Conservation (phyloP, 169 alveolate genomes). For the Theileria equi region DNA sequence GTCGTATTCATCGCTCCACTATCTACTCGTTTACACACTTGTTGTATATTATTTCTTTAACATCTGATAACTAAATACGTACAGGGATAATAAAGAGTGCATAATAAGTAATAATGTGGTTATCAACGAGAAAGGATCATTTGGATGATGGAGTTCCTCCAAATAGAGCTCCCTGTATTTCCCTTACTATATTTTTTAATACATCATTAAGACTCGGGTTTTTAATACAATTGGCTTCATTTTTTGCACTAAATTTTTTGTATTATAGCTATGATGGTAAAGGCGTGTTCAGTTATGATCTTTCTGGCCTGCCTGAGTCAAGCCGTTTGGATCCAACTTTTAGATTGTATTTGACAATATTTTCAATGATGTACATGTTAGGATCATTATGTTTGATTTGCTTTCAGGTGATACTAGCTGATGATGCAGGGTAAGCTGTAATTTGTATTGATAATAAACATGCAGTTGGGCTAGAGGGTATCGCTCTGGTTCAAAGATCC, state of each 20-base stretch:
- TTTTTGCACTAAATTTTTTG: slow-evolving; percentile 75
- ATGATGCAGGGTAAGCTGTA: slow-evolving; percentile 81
- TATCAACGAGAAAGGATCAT: slow-evolving; percentile 85
- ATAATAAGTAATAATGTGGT: slow-evolving; percentile 73
- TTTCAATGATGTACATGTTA: slow-evolving; percentile 78
- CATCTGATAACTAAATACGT: neutral
- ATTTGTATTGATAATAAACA: neutral
- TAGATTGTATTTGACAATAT: slow-evolving; percentile 69
- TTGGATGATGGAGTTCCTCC: slow-evolving; percentile 83
- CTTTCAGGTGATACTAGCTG: slow-evolving; percentile 88
- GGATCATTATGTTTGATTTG: slow-evolving; percentile 84
- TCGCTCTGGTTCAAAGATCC: slow-evolving; percentile 88
- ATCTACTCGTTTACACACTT: slow-evolving; percentile 1
- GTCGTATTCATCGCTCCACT: neutral
- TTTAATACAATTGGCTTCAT: slow-evolving; percentile 76
- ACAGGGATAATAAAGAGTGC: neutral
- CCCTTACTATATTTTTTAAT: slow-evolving; percentile 73
- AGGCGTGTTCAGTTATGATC: slow-evolving; percentile 82
- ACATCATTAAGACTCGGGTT: slow-evolving; percentile 78
- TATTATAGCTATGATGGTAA: slow-evolving; percentile 81
- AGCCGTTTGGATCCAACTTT: slow-evolving; percentile 77
- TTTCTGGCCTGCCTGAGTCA: slow-evolving; percentile 78
- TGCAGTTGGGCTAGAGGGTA: slow-evolving; percentile 91
- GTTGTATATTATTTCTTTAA: neutral
- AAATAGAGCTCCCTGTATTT: slow-evolving; percentile 83